Evolutionary conservation across 2,329 filamentous ascomycete species (phyloP).

Genomic region (Knufia petricola): DNA sequence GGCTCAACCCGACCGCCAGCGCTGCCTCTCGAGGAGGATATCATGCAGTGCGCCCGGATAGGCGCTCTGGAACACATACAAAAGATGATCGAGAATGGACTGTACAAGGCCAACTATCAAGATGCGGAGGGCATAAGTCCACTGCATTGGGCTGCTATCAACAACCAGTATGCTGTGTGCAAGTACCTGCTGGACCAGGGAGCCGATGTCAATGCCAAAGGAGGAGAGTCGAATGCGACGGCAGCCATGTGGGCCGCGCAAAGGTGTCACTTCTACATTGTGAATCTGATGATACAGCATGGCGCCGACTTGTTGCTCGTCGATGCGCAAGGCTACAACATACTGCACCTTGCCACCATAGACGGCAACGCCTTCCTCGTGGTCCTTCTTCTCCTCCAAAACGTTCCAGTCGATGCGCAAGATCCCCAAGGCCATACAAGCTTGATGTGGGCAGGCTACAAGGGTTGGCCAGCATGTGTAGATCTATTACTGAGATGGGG

Average conservation of each 20-base stretch:
- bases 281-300: slow-evolving; percentile 80
- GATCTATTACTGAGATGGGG: slow-evolving; percentile 92
- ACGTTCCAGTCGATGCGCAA: slow-evolving; percentile 83
- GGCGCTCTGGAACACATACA: slow-evolving; percentile 82
- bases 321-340: slow-evolving; percentile 95
- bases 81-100: slow-evolving; percentile 74
- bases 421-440: slow-evolving; percentile 87
- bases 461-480: slow-evolving; percentile 85
- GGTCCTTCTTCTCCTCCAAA: slow-evolving; percentile 82
- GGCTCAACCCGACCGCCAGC: slow-evolving; percentile 18
- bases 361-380: slow-evolving; percentile 91
- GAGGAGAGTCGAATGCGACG: slow-evolving; percentile 88
- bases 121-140: slow-evolving; percentile 94
- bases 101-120: slow-evolving; percentile 69
- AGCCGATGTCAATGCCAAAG: slow-evolving; percentile 88
- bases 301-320: slow-evolving; percentile 87
- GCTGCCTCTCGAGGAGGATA: slow-evolving; percentile 59
- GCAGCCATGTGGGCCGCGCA: slow-evolving; percentile 96
- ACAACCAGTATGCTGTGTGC: slow-evolving; percentile 96
- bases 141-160: slow-evolving; percentile 96
- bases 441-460: slow-evolving; percentile 98
- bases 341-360: slow-evolving; percentile 91
- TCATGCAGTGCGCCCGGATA: slow-evolving; percentile 88
- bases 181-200: slow-evolving; percentile 81
- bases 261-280: slow-evolving; percentile 90